Conservation (phyloP, 352 stramenopile genomes). For the Globisporangium orthogonon region DNA sequence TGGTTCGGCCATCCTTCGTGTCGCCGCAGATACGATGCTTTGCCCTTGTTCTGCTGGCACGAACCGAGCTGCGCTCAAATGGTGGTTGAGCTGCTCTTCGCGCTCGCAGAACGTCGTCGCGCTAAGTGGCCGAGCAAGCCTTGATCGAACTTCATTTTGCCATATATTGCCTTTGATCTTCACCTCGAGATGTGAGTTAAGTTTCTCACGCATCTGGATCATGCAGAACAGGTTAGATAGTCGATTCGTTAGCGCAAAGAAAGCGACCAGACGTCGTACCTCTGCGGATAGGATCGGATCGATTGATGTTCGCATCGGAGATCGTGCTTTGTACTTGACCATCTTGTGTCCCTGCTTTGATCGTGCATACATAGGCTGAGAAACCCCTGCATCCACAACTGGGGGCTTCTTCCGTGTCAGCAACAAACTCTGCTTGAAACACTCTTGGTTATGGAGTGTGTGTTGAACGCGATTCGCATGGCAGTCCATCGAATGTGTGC, state of each 20-base stretch:
- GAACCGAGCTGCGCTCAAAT: slow-evolving; percentile 22
- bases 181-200: slow-evolving; percentile 27
- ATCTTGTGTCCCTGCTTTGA: slow-evolving; percentile 1
- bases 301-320: slow-evolving; percentile 1
- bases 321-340: background rate
- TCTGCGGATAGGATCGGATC: slow-evolving; percentile 8
- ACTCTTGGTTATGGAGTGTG: background rate
- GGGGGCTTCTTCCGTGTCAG: background rate
- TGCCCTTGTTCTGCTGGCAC: background rate
- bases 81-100: slow-evolving; percentile 32
- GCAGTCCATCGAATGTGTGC: background rate
- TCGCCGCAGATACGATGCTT: background rate
- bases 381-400: background rate
- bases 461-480: no score
- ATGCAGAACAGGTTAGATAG: background rate
- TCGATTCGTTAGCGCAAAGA: background rate
- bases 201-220: slow-evolving; percentile 34
- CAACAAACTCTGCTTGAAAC: background rate
- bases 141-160: slow-evolving; percentile 48
- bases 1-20: background rate
- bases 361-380: slow-evolving; percentile 1
- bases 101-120: slow-evolving; percentile 37
- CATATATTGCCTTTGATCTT: slow-evolving; percentile 45
- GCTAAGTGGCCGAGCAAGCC: slow-evolving; percentile 39
- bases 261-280: background rate